These are phyloP conservation scores for Yarrowia porcina DNA, from an alignment of 805 yeast genomes.

Conservation along the genomic window DNA sequence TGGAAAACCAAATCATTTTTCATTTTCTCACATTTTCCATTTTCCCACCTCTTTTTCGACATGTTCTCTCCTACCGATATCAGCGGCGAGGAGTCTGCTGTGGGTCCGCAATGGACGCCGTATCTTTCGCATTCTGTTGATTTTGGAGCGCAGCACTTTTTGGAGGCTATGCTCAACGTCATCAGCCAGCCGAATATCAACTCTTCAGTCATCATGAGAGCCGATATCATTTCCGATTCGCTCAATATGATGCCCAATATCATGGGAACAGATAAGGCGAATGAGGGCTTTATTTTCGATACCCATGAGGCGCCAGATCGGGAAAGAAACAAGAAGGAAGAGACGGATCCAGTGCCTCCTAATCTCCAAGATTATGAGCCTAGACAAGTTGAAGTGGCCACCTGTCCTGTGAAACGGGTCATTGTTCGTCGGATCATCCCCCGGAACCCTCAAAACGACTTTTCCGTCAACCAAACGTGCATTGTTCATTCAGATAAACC, in stretches of 20 bases:
- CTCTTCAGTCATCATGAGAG: conserved; percentile 84
- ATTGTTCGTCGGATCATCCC: conserved; percentile 88
- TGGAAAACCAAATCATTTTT: not conserved
- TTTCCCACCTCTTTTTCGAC: too few relatives aligned
- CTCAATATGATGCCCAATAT: conserved; percentile 1
- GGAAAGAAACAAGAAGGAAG: not conserved
- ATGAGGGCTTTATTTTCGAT: conserved; percentile 10
- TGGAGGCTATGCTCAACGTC: conserved; percentile 72
- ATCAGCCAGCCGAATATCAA: conserved; percentile 84
- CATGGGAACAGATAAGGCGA: conserved; percentile 5
- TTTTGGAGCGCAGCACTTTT: conserved; percentile 57
- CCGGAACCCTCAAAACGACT: conserved; percentile 82
- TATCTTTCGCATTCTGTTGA: conserved; percentile 50
- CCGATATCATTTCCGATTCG: conserved; percentile 55
- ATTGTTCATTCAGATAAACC: conserved; percentile 40
- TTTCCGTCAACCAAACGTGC: conserved; percentile 82
- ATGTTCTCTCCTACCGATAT: conserved; percentile 38
- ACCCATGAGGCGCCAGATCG: conserved; percentile 6
- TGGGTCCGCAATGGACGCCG: conserved; percentile 65
- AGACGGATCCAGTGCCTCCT: not conserved
- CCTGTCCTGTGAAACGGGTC: conserved; percentile 31
- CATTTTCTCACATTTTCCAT: too few relatives aligned
- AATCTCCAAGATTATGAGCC: conserved; percentile 29
- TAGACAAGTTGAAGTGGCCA: conserved; percentile 23
- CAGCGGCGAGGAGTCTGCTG: conserved; percentile 41